These are phyloP conservation scores for Yamadazyma aaseri DNA, from an alignment of 1,139 yeast genomes.

Conservation along the genomic window DNA sequence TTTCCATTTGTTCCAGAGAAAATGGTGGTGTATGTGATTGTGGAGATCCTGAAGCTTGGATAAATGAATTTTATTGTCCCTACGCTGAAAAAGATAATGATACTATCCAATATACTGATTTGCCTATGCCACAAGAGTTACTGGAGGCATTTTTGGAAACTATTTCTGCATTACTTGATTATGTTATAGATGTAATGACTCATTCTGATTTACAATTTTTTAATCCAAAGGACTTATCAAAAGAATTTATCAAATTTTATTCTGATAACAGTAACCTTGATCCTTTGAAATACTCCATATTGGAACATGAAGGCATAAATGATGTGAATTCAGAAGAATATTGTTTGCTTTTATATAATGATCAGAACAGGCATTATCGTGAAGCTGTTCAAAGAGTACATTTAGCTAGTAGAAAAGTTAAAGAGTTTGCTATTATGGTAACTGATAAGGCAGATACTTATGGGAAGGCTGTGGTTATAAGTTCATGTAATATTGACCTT, in stretches of 20 bases:
- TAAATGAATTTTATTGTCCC: conserved; percentile 37
- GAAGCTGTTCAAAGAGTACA: conserved; percentile 72
- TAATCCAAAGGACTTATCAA: conserved; percentile 22
- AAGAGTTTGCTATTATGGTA: conserved; percentile 74
- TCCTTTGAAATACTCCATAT: conserved; percentile 29
- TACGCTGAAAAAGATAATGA: conserved; percentile 21
- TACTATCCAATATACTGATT: conserved; percentile 5
- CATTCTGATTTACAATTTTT: conserved; percentile 40
- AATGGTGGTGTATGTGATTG: conserved; percentile 84
- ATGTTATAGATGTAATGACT: conserved; percentile 68
- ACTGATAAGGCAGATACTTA: conserved; percentile 58
- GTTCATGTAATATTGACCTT: conserved; percentile 50
- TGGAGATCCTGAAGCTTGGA: conserved; percentile 65
- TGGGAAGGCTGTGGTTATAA: conserved; percentile 70
- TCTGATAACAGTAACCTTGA: conserved; percentile 31
- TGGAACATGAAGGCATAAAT: conserved; percentile 18
- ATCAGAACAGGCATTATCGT: conserved; percentile 69
- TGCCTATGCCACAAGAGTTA: conserved; percentile 35
- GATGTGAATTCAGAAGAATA: conserved; percentile 53
- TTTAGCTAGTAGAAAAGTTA: conserved; percentile 61
- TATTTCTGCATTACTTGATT: conserved; percentile 64
- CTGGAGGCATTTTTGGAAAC: conserved; percentile 38
- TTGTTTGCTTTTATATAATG: conserved; percentile 69
- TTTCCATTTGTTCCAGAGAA: conserved; percentile 72
- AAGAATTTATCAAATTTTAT: conserved; percentile 23